Base-by-base conservation (phyloP, 208 protist species). In the Lotmaria passim region DNA sequence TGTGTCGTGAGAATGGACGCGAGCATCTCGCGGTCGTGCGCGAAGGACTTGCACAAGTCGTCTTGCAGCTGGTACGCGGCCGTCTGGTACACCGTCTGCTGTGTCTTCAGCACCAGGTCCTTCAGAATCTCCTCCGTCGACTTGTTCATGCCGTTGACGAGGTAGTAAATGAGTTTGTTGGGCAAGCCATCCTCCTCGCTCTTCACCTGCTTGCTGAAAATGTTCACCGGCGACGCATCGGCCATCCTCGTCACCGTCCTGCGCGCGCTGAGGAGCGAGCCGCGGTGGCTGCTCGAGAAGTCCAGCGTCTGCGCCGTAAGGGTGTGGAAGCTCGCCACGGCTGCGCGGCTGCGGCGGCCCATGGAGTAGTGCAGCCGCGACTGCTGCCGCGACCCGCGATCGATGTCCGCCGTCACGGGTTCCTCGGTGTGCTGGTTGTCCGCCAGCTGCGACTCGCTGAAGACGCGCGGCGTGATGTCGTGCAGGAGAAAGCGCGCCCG, bases 391-490 rank as follows among this genome's bases (percentile, higher is more conserved):
- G 68, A 81, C 26, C 34, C 58, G 36, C 78, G 74, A 8, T 75
- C 64, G 7, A 74, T 23, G 17, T 75, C 64, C 34, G 51, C 30
- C 17, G 78, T 76, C 12, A 91, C 61, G 24, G 84, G 82, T 70
- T 91, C 85, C 62, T 94, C 88, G 12, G 86, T 92, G 65, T 84
- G 80, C 69, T 94, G 82, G n/a, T 81, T 57, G 26, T 91, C 87
- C 0, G 82, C 73, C 26, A 93, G 68, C 34, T 80, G 55, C 26
- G 61, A 61, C 66, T 95, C 86, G 31, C 77, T 62, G 39, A 77
- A 80, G 48, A 78, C 60, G 36, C 82, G 84, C 24, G 93, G 90
- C 17, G 80, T 88, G n/a, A 97, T 41, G 53, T 79, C 71, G 23
- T 69, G 69, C 12, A 97, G 74, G 44, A 97, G 57, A 78, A 95